Conservation (phyloP, 352 stramenopile genomes). For the Globisporangium sylvaticum region DNA sequence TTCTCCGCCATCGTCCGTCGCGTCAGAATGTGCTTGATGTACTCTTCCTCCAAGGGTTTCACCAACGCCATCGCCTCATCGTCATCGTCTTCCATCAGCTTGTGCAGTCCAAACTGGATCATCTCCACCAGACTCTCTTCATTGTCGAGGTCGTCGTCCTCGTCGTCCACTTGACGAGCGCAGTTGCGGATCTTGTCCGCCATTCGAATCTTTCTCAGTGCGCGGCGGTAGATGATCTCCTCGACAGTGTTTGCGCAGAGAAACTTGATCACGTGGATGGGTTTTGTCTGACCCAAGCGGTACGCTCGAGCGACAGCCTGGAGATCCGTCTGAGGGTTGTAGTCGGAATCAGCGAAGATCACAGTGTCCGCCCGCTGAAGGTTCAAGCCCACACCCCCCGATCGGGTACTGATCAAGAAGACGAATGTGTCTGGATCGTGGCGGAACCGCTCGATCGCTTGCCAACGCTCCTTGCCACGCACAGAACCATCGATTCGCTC, state of each 20-base stretch:
- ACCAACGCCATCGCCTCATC: slow-evolving; percentile 26
- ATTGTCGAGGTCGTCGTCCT: slow-evolving; percentile 35
- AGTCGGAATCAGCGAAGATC: slow-evolving; percentile 79
- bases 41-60: slow-evolving; percentile 50
- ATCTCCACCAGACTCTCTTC: slow-evolving; percentile 55
- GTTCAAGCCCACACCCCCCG: slow-evolving; percentile 66
- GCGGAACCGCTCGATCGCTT: slow-evolving; percentile 77
- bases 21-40: slow-evolving; percentile 47
- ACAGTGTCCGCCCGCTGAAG: slow-evolving; percentile 80
- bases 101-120: slow-evolving; percentile 74
- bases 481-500: slow-evolving; percentile 77
- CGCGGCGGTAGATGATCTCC: slow-evolving; percentile 73
- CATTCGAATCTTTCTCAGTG: slow-evolving; percentile 70
- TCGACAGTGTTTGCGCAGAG: slow-evolving; percentile 71
- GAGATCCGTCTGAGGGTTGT: slow-evolving; percentile 71
- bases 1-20: slow-evolving; percentile 16
- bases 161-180: slow-evolving; percentile 30
- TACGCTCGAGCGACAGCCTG: slow-evolving; percentile 72
- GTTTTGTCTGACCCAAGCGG: slow-evolving; percentile 66
- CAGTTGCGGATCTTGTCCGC: slow-evolving; percentile 66
- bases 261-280: slow-evolving; percentile 80
- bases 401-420: slow-evolving; percentile 75
- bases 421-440: slow-evolving; percentile 89
- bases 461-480: slow-evolving; percentile 72
- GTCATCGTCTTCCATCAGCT: slow-evolving; percentile 43